phyloP scores from a whole-genome alignment of 108 stramenopile species.

The Aurantiochytrium sp. region DNA sequence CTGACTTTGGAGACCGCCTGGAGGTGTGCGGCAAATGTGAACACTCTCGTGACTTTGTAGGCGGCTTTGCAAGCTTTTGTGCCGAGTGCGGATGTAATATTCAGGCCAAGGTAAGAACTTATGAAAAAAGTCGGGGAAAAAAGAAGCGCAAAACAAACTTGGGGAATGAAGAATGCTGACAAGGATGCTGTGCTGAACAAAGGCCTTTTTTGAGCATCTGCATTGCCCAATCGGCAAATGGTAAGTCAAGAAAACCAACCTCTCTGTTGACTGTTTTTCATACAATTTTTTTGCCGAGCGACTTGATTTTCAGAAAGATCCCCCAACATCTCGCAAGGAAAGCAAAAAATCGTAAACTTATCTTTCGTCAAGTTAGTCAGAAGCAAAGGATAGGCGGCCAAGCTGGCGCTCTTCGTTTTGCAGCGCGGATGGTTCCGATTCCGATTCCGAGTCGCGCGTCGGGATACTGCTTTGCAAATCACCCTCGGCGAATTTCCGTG shows the following conservation, averaged over 20 bases:
- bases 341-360: no score
- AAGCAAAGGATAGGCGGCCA: neutral
- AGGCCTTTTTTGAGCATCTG: neutral
- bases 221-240: constrained; percentile 7
- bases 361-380: neutral
- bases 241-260: neutral
- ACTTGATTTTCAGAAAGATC: no score
- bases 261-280: neutral
- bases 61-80: neutral
- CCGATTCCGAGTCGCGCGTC: neutral
- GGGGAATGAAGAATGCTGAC: no score
- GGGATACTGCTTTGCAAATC: neutral
- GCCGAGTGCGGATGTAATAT: neutral
- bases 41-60: neutral
- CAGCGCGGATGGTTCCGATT: neutral
- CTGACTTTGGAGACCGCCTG: neutral
- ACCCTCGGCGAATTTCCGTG: neutral
- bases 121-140: no score
- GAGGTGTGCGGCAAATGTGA: neutral
- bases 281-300: neutral
- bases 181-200: no score
- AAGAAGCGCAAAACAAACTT: no score
- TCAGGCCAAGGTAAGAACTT: neutral
- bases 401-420: neutral
- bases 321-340: no score